phyloP scores from a whole-genome alignment of 257 asterid species.

The Jacaranda copaia region DNA sequence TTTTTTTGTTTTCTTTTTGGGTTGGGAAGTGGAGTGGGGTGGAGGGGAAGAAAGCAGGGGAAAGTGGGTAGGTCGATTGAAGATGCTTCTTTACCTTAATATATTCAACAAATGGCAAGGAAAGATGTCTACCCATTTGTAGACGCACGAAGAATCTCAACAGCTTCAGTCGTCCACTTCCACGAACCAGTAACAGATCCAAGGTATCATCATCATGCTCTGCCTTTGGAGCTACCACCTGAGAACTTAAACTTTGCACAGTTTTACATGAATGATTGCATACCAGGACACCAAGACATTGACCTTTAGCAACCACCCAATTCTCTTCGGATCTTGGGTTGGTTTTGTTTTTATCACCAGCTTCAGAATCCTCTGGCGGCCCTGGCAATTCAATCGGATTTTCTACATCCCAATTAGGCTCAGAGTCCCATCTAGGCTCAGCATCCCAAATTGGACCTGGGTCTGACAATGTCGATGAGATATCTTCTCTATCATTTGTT shows the following conservation, averaged over 20 bases:
- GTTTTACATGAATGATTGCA: constrained; percentile 97
- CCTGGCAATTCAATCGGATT: constrained; percentile 81
- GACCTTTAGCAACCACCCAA: constrained; percentile 85
- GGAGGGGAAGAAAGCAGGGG: neutral
- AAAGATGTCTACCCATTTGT: constrained; percentile 86
- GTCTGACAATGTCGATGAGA: constrained; percentile 95
- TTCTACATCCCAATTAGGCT: constrained; percentile 68
- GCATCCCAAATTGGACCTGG: constrained; percentile 99
- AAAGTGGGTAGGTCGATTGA: neutral
- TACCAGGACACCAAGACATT: constrained; percentile 78
- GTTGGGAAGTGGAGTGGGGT: neutral
- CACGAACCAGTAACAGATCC: constrained; percentile 90
- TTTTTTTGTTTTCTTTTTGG: neutral
- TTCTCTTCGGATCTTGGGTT: constrained; percentile 62
- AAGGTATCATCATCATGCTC: constrained; percentile 85
- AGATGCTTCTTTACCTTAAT: constrained; percentile 69
- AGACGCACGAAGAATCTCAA: constrained; percentile 81
- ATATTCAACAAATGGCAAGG: constrained; percentile 92
- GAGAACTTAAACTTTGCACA: constrained; percentile 95
- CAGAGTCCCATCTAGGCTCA: constrained; percentile 97
- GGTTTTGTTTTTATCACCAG: constrained; percentile 48
- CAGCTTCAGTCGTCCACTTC: constrained; percentile 86
- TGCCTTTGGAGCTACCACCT: constrained; percentile 97
- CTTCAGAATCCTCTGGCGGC: constrained; percentile 60
- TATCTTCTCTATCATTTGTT: constrained; percentile 86